These are phyloP conservation scores for Aquilaria yunnanensis DNA, from an alignment of 345 rosid genomes.

Conservation along the genomic window DNA sequence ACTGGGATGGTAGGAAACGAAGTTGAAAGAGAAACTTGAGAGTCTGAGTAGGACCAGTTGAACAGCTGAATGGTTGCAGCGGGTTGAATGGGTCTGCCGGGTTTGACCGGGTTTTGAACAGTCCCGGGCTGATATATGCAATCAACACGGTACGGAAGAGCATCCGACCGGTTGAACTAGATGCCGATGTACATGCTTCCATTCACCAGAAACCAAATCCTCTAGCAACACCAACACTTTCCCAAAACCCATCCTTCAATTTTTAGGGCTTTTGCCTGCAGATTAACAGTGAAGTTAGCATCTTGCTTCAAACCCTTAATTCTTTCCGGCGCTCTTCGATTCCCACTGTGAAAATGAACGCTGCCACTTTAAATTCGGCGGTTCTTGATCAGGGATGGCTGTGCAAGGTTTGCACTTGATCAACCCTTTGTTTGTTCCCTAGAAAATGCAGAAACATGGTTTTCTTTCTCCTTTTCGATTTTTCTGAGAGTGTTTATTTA, in stretches of 20 bases:
- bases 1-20: too few relatives aligned
- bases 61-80: too few relatives aligned
- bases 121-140: too few relatives aligned
- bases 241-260: neutral
- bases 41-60: too few relatives aligned
- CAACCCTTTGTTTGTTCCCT: conserved; percentile 9
- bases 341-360: conserved; percentile 20
- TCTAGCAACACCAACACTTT: neutral
- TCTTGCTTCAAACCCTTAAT: neutral
- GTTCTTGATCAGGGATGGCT: conserved; percentile 25
- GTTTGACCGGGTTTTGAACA: too few relatives aligned
- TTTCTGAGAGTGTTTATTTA: neutral
- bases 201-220: neutral
- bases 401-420: conserved; percentile 36
- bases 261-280: conserved; percentile 3
- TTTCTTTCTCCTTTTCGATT: neutral
- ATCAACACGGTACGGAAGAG: too few relatives aligned
- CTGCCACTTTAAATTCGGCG: conserved; percentile 28
- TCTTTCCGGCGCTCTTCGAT: conserved; percentile 11
- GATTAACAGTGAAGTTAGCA: neutral
- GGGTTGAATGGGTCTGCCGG: too few relatives aligned
- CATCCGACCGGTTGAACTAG: too few relatives aligned
- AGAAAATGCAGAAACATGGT: conserved; percentile 5
- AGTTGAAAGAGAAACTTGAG: too few relatives aligned
- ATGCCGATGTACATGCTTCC: too few relatives aligned